Evolutionary conservation across 495 filamentous ascomycete genomes (phyloP), one percentile per base, ranked within the genome.

Genomic region (Aspergillus leporis): DNA sequence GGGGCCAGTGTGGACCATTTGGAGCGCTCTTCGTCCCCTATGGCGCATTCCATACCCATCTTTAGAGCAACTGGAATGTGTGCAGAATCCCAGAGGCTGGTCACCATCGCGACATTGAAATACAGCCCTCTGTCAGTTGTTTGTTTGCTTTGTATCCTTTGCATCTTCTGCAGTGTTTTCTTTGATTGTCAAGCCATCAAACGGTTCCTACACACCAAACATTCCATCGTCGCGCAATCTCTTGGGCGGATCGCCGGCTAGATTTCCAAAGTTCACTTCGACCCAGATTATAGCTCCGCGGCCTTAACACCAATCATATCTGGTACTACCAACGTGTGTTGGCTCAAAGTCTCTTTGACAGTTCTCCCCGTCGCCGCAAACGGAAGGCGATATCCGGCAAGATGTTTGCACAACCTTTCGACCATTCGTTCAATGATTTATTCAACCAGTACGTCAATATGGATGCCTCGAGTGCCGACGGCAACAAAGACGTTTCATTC

Each of bases 391-490:
- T 54, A 31, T 47, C 53, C 53, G 61, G 58, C 70, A 79, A 72
- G 55, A 80, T 76, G 75, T 75, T 78, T 65, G 70, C 76, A 56
- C 77, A 81, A 67, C 66, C 64, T 46, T 76, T 75, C 43, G 78
- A 82, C 60, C 76, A 83, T 64, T 79, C 78, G 21, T 78, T 76
- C 71, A 78, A 78, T 69, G 76, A 79, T 63, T 63, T 82, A 62
- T 81, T 82, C 69, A 79, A 76, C 64, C 77, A 82, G 70, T 80
- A 76, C 64, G 74, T 81, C 69, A 78, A 80, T 58, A 71, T 77
- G 68, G 77, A 79, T 53, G 68, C 70, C 47, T 66, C 71, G n/a
- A 69, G 63, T 45, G 60, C 68, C 51, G 74, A 79, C 62, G 70
- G 63, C 59, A 72, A 74, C 67, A 78, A 77, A 68, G 74, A 76